A percentile compares a stretch with the other conserved stretches of the same genome.
phyloP scores from a whole-genome alignment of 2,329 filamentous ascomycete genomes.

The Aspergillus ochraceoroseus region DNA sequence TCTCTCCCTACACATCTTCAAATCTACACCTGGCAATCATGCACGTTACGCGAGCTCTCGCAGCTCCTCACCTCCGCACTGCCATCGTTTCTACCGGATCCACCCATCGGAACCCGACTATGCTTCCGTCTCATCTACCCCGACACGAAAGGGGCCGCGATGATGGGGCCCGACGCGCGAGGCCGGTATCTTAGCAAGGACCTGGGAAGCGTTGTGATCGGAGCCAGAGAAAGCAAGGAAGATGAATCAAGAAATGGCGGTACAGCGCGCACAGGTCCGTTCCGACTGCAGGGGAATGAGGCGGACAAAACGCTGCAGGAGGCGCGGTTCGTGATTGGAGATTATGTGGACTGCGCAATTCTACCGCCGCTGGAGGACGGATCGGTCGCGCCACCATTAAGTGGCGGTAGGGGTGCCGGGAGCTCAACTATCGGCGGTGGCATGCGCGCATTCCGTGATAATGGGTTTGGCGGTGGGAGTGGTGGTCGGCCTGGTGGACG shows the following conservation, averaged over 20 bases:
- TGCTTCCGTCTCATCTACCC: constrained; percentile 82
- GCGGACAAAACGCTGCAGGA: constrained; percentile 70
- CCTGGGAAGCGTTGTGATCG: constrained; percentile 75
- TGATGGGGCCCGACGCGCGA: constrained; percentile 39
- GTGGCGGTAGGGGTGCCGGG: constrained; percentile 44
- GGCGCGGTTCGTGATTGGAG: constrained; percentile 77
- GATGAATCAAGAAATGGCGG: constrained; percentile 34
- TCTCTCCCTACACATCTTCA: constrained; percentile 64
- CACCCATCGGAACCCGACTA: constrained; percentile 75
- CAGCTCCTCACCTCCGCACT: constrained; percentile 67
- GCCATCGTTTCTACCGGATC: constrained; percentile 64
- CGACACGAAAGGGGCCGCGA: constrained; percentile 54
- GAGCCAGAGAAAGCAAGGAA: constrained; percentile 35
- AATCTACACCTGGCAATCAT: constrained; percentile 81
- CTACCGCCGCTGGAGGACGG: constrained; percentile 71
- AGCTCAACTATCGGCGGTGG: constrained; percentile 40
- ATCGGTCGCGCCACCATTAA: constrained; percentile 60
- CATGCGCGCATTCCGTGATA: constrained; percentile 45
- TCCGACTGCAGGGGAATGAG: constrained; percentile 53
- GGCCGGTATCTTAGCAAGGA: constrained; percentile 72
- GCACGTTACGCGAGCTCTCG: constrained; percentile 74
- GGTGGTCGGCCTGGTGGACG: constrained; percentile 39
- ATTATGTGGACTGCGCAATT: constrained; percentile 80
- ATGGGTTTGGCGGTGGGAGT: constrained; percentile 41
- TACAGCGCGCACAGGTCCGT: constrained; percentile 25